Percentiles rank a stretch among this genome's conserved stretches.
phyloP scores from a whole-genome alignment of 129 eudicot species.

The Mikania micrantha region DNA sequence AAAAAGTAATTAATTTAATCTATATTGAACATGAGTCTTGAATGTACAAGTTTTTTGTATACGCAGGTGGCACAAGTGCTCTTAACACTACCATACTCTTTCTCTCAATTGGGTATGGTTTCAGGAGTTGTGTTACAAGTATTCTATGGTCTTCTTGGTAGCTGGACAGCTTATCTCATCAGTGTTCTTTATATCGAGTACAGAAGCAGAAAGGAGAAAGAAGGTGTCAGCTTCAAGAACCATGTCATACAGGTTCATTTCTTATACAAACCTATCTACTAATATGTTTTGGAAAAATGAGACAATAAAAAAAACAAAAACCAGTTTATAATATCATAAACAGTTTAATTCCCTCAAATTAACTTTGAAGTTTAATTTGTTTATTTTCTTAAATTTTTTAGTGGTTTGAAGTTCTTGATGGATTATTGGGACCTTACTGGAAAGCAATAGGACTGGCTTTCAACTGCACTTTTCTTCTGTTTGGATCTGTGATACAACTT shows the following conservation, averaged over 20 bases:
- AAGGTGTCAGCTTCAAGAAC: conserved; percentile 60
- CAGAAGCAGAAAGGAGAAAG: conserved; percentile 64
- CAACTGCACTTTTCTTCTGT: conserved; percentile 85
- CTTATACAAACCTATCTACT: no score
- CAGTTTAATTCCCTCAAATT: no score
- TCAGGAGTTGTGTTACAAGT: conserved; percentile 68
- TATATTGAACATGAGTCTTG: neutral
- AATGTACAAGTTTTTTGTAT: conserved; percentile 21
- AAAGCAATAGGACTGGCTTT: conserved; percentile 66
- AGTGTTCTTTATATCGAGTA: conserved; percentile 77
- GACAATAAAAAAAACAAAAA: no score
- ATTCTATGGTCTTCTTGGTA: conserved; percentile 75
- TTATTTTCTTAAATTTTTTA: neutral
- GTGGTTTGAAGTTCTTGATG: conserved; percentile 98
- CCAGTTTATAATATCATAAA: no score
- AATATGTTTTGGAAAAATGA: no score
- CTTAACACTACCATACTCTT: conserved; percentile 77
- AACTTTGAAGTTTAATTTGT: no score
- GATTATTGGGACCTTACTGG: conserved; percentile 78
- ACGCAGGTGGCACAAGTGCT: conserved; percentile 89
- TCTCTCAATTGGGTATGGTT: conserved; percentile 78
- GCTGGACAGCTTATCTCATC: conserved; percentile 92
- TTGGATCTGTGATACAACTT: conserved; percentile 80
- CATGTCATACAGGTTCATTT: conserved; percentile 70
- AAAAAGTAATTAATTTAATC: neutral